Base-by-base conservation (phyloP, 768 basidiomycete genomes). In the Inosperma sp. region DNA sequence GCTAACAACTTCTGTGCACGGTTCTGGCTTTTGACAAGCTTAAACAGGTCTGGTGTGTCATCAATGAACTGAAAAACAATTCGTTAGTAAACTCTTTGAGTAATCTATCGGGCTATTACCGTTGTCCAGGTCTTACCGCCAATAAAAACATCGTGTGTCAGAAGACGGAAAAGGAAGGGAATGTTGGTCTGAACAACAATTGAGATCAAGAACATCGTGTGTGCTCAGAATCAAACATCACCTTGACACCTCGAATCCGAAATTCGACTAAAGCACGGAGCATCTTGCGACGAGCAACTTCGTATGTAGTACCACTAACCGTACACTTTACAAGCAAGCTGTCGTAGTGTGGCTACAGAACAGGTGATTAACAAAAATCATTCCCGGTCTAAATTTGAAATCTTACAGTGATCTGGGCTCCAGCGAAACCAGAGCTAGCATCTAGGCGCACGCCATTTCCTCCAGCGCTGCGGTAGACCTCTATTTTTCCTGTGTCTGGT, bases 31-130 rank as follows among this genome's bases (percentile, higher is more conserved):
- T 92, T 88, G 6, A 99, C 94, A 49, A 99, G 83, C 70, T 94
- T 96, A 84, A 98, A 99, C 56, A 99, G 82, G 64, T 97, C 93
- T n/a, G 93, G 94, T 1, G 95, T 97, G 69, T 99, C 96, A 63
- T 99, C 96, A 69, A 99, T 98, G 77, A 99, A 98, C 90, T 93
- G 61, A 7, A 23, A 19, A 51, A 27, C 2, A 39, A 21, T 1
- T 17, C 10, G 13, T 44, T 45, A 31, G 34, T 40, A 10, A n/a
- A n/a, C n/a, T n/a, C n/a, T n/a, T n/a, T n/a, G n/a, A n/a, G n/a
- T n/a, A n/a, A n/a, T n/a, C n/a, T n/a, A n/a, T n/a, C n/a, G n/a
- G n/a, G n/a, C n/a, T 1, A 58, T 34, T 54, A 62, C 59, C 54
- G 96, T 99, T 2, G 96, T 99, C 96, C 96, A 99, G 8, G 96